Base-by-base conservation (phyloP, 2,329 filamentous ascomycete genomes). In the Samsoniella hepiali region DNA sequence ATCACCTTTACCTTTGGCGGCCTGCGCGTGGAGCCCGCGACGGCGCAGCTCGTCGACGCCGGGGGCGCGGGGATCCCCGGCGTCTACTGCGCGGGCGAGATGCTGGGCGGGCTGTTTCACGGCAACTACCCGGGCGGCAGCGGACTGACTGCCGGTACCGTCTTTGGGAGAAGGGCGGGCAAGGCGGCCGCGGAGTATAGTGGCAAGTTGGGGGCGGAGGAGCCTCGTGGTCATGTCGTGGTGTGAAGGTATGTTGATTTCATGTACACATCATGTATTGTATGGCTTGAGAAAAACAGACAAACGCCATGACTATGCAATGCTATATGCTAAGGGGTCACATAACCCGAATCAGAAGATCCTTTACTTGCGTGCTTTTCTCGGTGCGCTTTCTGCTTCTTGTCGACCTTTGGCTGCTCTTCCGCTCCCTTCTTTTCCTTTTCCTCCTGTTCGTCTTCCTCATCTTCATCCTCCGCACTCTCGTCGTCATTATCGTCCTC, bases 1-100 rank as follows among this genome's bases (percentile, higher is more conserved):
- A 81, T 90, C 17, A 89, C 87, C 0, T 90, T 90, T 67, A 90
- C 87, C 0, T 90, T 90, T 74, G 88, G 87, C 1, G 87, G 88
- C 0, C 72, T 90, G 7, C 78, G 79, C 5, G 81, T 87, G 2
- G 79, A 85, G 56, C 78, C 84, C 0, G 71, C 82, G 31, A 87
- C 83, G 0, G 79, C 83, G 0, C 78, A 76, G 3, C 81, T 89
- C 1, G 71, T 88, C 15, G 74, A 78, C 4, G 70, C 73, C 1
- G 81, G 78, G 0, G 76, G 75, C 1, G 68, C 69, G 5, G 73
- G 76, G n/a, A 78, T 89, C 5, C 78, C 79, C 0, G 84, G 86
- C 0, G 69, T 89, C 2, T 88, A 81, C 65, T 87, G 84, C 66
- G 81, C 78, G 3, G 87, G 88, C 0, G 87, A 90, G 72, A 88